These are phyloP conservation scores for Axilococcus clingmanii DNA, from an alignment of 139 green algal genomes.

Conservation along the genomic window DNA sequence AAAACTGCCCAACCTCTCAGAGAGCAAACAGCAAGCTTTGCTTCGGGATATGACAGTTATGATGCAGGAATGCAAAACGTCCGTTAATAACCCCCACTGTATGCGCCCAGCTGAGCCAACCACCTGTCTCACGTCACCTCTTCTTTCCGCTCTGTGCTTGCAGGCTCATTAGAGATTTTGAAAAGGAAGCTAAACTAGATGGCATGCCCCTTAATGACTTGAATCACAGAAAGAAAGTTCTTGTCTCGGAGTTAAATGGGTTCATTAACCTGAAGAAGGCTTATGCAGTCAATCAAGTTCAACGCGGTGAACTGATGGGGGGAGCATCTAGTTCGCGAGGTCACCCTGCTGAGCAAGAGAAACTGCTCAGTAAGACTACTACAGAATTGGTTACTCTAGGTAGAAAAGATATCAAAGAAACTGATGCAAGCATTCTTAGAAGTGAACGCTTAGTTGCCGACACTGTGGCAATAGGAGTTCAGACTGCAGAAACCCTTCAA, in stretches of 20 bases:
- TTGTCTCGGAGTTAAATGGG: constrained; percentile 70
- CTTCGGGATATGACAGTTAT: constrained; percentile 60
- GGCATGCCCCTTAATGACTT: constrained; percentile 53
- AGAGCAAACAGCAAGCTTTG: constrained; percentile 44
- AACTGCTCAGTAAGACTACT: constrained; percentile 25
- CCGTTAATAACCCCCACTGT: constrained; percentile 2
- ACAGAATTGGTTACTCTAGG: constrained; percentile 65
- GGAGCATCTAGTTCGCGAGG: constrained; percentile 1
- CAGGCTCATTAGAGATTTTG: constrained; percentile 88
- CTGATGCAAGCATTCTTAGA: constrained; percentile 47
- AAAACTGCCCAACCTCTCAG: constrained; percentile 44
- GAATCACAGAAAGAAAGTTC: constrained; percentile 44
- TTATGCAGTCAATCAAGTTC: constrained; percentile 1
- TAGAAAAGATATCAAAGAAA: constrained; percentile 61
- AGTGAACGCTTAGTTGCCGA: constrained; percentile 61
- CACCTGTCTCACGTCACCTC: not conserved
- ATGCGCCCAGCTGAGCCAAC: not conserved
- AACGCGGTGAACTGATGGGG: constrained; percentile 25
- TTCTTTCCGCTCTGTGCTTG: not conserved
- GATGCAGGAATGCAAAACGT: constrained; percentile 75
- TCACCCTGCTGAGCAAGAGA: constrained; percentile 2
- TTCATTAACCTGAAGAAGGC: constrained; percentile 76
- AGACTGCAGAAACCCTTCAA: constrained; percentile 68
- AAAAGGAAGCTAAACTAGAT: constrained; percentile 68
- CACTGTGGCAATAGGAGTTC: constrained; percentile 64